Evolutionary conservation across 306 rosid genomes (phyloP).

Genomic region (Mimosa pudica): DNA sequence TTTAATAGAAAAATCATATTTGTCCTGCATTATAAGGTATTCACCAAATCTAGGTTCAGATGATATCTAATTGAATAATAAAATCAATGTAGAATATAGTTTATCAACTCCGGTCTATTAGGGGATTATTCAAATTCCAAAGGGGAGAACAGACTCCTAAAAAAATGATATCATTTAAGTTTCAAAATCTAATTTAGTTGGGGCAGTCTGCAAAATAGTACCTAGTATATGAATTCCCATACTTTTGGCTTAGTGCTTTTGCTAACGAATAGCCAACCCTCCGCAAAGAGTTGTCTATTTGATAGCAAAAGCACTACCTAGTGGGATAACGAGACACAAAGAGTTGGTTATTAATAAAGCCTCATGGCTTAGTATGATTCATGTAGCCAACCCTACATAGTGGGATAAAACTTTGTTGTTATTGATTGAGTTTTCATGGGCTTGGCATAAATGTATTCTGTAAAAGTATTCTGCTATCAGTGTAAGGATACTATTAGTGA

Average conservation of each 20-base stretch:
- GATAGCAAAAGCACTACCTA: no score
- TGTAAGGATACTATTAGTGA: no score
- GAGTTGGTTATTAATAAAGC: no score
- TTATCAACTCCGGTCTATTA: conserved; percentile 16
- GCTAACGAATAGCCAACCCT: not conserved
- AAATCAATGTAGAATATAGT: conserved; percentile 16
- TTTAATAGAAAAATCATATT: conserved; percentile 20
- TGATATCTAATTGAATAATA: conserved; percentile 14
- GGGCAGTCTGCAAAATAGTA: not conserved
- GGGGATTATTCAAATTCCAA: conserved; percentile 9
- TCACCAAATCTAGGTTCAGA: not conserved
- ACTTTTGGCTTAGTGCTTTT: conserved; percentile 1
- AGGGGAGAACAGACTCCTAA: conserved; percentile 5
- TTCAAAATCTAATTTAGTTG: conserved; percentile 24
- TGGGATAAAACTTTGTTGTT: no score
- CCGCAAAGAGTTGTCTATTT: no score
- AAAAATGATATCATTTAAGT: not conserved
- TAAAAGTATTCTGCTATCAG: no score
- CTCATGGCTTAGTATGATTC: no score
- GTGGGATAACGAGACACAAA: no score
- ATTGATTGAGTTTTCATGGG: not conserved
- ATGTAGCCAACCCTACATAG: no score
- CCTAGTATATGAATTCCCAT: not conserved
- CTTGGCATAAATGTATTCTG: not conserved
- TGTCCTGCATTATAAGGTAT: not conserved